These are phyloP conservation scores for Ramalina intermedia DNA, from an alignment of 495 filamentous ascomycete genomes.

Conservation along the genomic window DNA sequence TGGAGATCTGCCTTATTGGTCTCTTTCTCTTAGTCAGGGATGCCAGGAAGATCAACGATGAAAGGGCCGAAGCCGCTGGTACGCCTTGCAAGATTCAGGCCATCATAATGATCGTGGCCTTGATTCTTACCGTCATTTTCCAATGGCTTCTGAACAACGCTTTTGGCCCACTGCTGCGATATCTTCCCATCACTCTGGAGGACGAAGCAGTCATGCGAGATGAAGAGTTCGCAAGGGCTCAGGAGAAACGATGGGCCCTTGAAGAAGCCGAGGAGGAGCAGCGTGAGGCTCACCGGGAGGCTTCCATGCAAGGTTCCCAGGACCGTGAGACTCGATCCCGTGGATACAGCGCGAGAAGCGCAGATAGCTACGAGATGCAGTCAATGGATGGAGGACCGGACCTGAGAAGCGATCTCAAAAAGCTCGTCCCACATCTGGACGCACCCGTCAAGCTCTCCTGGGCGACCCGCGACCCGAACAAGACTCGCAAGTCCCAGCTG, in stretches of 20 bases:
- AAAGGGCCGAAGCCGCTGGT: constrained; percentile 30
- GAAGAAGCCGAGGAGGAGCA: constrained; percentile 34
- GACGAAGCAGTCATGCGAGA: constrained; percentile 85
- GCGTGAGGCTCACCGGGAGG: no score
- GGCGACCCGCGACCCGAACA: constrained; percentile 18
- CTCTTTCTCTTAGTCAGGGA: constrained; percentile 78
- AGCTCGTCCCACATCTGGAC: constrained; percentile 7
- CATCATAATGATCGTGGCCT: constrained; percentile 73
- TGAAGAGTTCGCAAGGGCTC: constrained; percentile 69
- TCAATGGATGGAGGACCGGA: constrained; percentile 27
- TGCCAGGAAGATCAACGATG: background rate
- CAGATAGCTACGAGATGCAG: constrained; percentile 47
- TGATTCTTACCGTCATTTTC: constrained; percentile 59
- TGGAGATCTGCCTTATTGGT: constrained; percentile 83
- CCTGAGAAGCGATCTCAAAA: constrained; percentile 10
- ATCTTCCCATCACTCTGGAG: constrained; percentile 88
- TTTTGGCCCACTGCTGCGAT: constrained; percentile 74
- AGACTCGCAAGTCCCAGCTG: background rate
- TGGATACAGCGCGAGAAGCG: constrained; percentile 23
- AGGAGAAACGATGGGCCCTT: constrained; percentile 42
- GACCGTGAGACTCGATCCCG: constrained; percentile 23
- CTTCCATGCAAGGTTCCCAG: constrained; percentile 24
- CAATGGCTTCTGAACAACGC: constrained; percentile 73
- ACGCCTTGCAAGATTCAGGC: constrained; percentile 61
- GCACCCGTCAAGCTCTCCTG: constrained; percentile 16